Evolutionary conservation across 1,284 basidiomycete genomes (phyloP).

Genomic region (Puccinia horiana): DNA sequence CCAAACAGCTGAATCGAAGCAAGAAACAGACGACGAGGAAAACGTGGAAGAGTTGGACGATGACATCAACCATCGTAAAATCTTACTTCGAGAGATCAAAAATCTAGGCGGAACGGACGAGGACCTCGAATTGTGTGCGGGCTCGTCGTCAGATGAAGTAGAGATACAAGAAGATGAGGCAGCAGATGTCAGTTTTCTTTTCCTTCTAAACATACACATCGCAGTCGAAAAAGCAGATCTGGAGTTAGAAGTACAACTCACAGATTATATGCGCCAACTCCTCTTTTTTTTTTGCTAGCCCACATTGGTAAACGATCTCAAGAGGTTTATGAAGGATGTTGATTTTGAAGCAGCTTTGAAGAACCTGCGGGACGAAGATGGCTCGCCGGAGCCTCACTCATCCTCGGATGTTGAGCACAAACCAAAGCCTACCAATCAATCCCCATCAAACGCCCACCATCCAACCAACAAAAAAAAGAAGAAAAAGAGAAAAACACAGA

Average conservation of each 20-base stretch:
- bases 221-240: too few relatives aligned
- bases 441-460: background rate
- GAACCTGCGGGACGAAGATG: background rate
- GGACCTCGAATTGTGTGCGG: constrained; percentile 6
- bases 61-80: background rate
- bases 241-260: too few relatives aligned
- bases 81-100: constrained; percentile 16
- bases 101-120: constrained; percentile 2
- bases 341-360: constrained; percentile 11
- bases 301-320: background rate
- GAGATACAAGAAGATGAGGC: background rate
- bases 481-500: background rate
- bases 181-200: background rate
- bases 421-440: background rate
- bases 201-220: too few relatives aligned
- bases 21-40: background rate
- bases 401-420: background rate
- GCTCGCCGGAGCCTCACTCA: background rate
- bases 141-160: background rate
- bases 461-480: background rate
- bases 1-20: background rate
- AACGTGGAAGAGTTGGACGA: background rate
- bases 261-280: too few relatives aligned
- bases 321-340: constrained; percentile 17
- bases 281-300: background rate